Evolutionary conservation across 2,329 filamentous ascomycete genomes (phyloP).

Genomic region (Claviceps sp.): DNA sequence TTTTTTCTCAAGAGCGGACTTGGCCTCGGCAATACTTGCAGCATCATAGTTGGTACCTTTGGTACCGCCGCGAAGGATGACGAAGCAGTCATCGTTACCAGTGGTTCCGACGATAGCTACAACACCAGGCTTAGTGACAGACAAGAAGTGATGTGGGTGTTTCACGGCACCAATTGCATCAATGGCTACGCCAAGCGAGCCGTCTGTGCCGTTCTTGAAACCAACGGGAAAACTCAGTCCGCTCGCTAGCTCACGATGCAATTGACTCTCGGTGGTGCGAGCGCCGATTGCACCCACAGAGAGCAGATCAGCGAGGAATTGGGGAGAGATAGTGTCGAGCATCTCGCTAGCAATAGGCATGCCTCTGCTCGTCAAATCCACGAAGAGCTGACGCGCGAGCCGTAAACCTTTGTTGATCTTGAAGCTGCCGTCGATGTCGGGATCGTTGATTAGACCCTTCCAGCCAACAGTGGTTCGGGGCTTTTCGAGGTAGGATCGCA

Average conservation of each 20-base stretch:
- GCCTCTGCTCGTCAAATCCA: conserved; percentile 71
- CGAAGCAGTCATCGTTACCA: conserved; percentile 94
- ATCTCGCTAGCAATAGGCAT: conserved; percentile 97
- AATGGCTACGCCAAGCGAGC: conserved; percentile 78
- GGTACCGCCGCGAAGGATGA: conserved; percentile 84
- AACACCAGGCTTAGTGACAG: conserved; percentile 93
- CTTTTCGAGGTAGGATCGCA: conserved; percentile 99
- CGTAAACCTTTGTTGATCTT: conserved; percentile 97
- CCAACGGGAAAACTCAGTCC: conserved; percentile 95
- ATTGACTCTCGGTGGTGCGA: conserved; percentile 88
- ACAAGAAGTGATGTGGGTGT: conserved; percentile 88
- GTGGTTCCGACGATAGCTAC: conserved; percentile 87
- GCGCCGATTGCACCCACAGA: conserved; percentile 92
- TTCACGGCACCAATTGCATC: conserved; percentile 86
- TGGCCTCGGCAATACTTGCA: conserved; percentile 64
- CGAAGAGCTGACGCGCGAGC: conserved; percentile 84
- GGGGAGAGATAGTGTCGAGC: conserved; percentile 96
- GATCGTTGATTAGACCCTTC: conserved; percentile 99
- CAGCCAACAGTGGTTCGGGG: conserved; percentile 95
- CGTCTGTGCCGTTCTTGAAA: conserved; percentile 99
- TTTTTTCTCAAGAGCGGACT: conserved; percentile 70
- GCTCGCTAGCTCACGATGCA: conserved; percentile 90
- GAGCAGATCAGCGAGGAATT: conserved; percentile 93
- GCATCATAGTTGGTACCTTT: conserved; percentile 90
- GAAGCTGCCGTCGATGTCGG: conserved; percentile 92